phyloP scores from a whole-genome alignment of 2,329 filamentous ascomycete genomes.

The Thyridium curvatum region DNA sequence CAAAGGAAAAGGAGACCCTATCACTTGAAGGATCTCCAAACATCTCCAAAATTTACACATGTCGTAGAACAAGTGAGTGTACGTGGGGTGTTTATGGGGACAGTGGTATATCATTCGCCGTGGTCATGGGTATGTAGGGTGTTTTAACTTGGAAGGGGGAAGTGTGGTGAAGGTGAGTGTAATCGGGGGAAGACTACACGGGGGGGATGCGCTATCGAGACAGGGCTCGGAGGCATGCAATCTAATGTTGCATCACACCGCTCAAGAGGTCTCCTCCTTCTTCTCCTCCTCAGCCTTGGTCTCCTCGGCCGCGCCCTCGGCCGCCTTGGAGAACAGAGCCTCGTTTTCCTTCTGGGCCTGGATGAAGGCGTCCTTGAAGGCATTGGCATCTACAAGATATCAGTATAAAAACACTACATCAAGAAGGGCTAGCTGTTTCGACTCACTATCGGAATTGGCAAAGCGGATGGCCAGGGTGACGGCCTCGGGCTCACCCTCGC shows the following conservation, averaged over 20 bases:
- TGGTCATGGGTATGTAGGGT: too few species aligned
- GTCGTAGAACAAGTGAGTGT: too few species aligned
- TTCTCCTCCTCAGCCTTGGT: conserved; percentile 12
- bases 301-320: conserved; percentile 13
- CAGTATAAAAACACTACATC: conserved; percentile 11
- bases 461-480: conserved; percentile 96
- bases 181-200: too few species aligned
- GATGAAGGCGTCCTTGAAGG: conserved; percentile 96
- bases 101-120: too few species aligned
- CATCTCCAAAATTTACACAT: too few species aligned
- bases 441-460: conserved; percentile 92
- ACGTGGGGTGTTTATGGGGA: too few species aligned
- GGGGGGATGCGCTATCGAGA: too few species aligned
- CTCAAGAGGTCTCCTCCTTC: conserved; percentile 14
- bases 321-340: conserved; percentile 61
- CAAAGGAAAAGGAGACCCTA: too few species aligned
- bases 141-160: too few species aligned
- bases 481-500: conserved; percentile 94
- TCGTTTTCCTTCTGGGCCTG: conserved; percentile 97
- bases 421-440: background rate
- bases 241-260: background rate
- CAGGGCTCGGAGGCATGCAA: background rate
- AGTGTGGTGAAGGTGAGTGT: too few species aligned
- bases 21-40: too few species aligned
- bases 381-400: conserved; percentile 71